Conservation (phyloP, 805 yeast species). For the Lachancea quebecensis region DNA sequence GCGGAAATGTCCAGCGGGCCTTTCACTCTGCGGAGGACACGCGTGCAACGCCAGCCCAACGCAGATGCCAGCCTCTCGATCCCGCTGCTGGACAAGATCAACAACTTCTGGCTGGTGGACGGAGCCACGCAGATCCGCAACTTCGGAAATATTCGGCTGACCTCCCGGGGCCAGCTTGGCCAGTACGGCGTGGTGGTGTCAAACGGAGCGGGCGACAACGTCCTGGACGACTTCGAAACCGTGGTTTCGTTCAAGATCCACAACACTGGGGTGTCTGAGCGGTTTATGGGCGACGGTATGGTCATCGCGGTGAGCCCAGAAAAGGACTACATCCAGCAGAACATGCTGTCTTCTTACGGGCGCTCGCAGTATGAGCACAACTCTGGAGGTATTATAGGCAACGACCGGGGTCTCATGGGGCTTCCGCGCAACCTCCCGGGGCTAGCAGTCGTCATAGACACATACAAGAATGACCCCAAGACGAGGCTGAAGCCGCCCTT, state of each 20-base stretch:
- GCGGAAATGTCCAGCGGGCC: not conserved
- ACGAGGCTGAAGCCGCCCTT: constrained; percentile 16
- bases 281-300: constrained; percentile 24
- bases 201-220: constrained; percentile 30
- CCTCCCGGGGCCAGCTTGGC: constrained; percentile 14
- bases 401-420: constrained; percentile 26
- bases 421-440: constrained; percentile 29
- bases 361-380: constrained; percentile 23
- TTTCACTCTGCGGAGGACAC: not conserved
- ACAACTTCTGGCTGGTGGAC: constrained; percentile 25
- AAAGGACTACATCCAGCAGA: constrained; percentile 22
- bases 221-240: constrained; percentile 28
- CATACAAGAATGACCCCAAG: constrained; percentile 13
- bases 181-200: constrained; percentile 24
- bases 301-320: constrained; percentile 24
- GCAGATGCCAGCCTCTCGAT: constrained; percentile 22
- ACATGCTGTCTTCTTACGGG: constrained; percentile 23
- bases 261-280: not conserved
- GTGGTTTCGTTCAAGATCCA: constrained; percentile 17
- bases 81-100: constrained; percentile 28
- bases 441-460: constrained; percentile 23
- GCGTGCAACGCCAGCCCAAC: constrained; percentile 11
- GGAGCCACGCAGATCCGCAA: constrained; percentile 28
- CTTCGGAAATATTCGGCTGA: constrained; percentile 19
- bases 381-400: constrained; percentile 24